phyloP scores from a whole-genome alignment of 2,329 filamentous ascomycete species.

The Aureobasidium sp. region DNA sequence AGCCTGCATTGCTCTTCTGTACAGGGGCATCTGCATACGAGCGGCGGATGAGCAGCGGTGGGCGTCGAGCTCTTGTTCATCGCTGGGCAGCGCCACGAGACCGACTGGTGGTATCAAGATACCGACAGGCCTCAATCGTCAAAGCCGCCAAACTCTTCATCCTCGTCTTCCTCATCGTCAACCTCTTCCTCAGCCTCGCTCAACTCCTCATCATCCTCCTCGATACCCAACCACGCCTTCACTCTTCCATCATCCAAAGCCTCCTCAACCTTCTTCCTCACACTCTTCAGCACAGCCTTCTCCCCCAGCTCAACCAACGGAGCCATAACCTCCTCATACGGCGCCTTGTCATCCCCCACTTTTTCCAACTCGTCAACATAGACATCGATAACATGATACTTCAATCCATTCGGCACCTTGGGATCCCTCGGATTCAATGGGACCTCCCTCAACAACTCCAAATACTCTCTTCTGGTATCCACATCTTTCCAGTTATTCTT shows the following conservation, averaged over 20 bases:
- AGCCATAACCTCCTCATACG: conserved; percentile 43
- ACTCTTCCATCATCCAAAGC: conserved; percentile 66
- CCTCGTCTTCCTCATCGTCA: conserved; percentile 36
- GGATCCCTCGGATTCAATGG: conserved; percentile 39
- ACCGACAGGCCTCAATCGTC: conserved; percentile 44
- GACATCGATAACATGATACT: conserved; percentile 81
- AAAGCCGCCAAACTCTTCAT: conserved; percentile 61
- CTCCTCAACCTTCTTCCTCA: conserved; percentile 62
- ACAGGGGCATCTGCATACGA: not conserved
- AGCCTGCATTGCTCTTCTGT: not conserved
- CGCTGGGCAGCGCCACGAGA: not conserved
- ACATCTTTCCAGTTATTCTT: conserved; percentile 32
- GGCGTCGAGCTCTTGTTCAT: not conserved
- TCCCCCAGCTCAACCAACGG: conserved; percentile 50
- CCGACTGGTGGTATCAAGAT: not conserved
- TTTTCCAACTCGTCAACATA: conserved; percentile 86
- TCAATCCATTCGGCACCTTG: conserved; percentile 71
- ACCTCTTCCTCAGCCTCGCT: conserved; percentile 31
- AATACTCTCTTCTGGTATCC: conserved; percentile 33
- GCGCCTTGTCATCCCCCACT: conserved; percentile 49
- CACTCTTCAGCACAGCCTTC: conserved; percentile 58
- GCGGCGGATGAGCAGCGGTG: not conserved
- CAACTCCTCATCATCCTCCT: conserved; percentile 28
- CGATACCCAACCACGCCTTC: conserved; percentile 47
- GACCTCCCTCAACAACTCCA: conserved; percentile 39